Base-by-base conservation (phyloP, 495 filamentous ascomycete species). In the Podospora pseudopauciseta region DNA sequence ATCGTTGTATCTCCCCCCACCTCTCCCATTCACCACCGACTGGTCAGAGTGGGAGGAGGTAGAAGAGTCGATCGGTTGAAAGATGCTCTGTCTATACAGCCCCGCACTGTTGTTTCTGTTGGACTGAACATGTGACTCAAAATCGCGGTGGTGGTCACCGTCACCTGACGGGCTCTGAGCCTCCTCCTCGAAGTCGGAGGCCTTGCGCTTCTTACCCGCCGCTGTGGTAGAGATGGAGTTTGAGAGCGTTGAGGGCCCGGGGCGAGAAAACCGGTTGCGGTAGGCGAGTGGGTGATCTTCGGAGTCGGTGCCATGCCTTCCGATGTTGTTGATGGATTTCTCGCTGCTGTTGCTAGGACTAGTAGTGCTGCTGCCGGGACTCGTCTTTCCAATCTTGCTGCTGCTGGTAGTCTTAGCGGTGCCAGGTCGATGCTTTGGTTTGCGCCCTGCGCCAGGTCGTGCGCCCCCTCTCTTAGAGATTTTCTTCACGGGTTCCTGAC, bases 401-500 rank as follows among this genome's bases (percentile, higher is more conserved):
- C 44, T 64, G n/a, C n/a, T 30, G 30, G 30, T 57, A 20, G 61
- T 19, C 44, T 62, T 67, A 15, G 3, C 15, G 0, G 55, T 66
- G 18, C 67, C 39, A 0, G 60, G 60, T 0, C 67, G 71, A 30
- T 72, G 67, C 55, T 74, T 78, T 0, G 74, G 74, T 56, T 78
- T 78, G 16, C 76, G 71, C 1, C 76, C 76, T 2, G 76, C 76
- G 34, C 76, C 76, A 63, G 76, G 76, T 11, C 76, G 68, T 18
- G 74, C 76, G 30, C 76, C 76, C 20, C 76, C 76, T 56, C 76
- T 69, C 65, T 75, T 76, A 30, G 76, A 74, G 30, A 57, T 20
- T 54, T 75, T 74, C 60, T 76, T 77, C 9, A 70, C 59, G n/a
- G 30, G 55, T n/a, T 39, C 28, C 5, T 56, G 55, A 0, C 16